phyloP scores from a whole-genome alignment of 371 early-diverging fungal species.

The Actinomortierella wolfii region DNA sequence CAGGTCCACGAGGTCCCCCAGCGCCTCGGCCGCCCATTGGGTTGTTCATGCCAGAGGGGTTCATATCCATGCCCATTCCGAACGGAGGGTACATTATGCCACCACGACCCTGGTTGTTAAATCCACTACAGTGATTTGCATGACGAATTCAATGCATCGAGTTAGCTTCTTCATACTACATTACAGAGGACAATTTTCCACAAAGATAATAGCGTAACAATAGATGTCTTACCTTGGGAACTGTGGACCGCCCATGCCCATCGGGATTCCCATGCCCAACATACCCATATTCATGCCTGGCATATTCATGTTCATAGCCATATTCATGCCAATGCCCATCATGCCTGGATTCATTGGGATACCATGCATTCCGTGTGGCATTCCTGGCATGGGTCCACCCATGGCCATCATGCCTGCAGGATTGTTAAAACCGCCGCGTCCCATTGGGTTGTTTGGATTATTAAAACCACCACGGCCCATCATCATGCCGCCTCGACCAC shows the following conservation, averaged over 20 bases:
- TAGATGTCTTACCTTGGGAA: constrained; percentile 31
- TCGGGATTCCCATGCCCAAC: constrained; percentile 6
- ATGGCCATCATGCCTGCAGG: constrained; percentile 15
- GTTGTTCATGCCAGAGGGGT: constrained; percentile 4
- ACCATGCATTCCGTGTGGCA: constrained; percentile 12
- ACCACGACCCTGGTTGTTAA: constrained; percentile 16
- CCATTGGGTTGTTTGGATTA: constrained; percentile 10
- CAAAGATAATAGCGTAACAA: not conserved
- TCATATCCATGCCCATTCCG: constrained; percentile 13
- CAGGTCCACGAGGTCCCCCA: constrained; percentile 10
- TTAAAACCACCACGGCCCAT: constrained; percentile 22
- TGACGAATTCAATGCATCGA: no score
- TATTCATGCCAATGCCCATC: constrained; percentile 10
- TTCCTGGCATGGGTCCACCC: constrained; percentile 4
- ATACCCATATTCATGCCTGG: constrained; percentile 12
- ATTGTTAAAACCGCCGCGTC: constrained; percentile 1
- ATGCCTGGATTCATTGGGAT: constrained; percentile 14
- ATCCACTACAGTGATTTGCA: no score
- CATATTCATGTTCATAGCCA: constrained; percentile 20
- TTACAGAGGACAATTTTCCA: not conserved
- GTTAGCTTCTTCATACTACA: not conserved
- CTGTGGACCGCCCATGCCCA: constrained; percentile 18
- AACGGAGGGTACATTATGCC: constrained; percentile 10
- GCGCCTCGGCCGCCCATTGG: constrained; percentile 9
- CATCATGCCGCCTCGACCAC: constrained; percentile 8